phyloP scores from a whole-genome alignment of 352 stramenopile genomes.

The Phytophthora hybrid region DNA sequence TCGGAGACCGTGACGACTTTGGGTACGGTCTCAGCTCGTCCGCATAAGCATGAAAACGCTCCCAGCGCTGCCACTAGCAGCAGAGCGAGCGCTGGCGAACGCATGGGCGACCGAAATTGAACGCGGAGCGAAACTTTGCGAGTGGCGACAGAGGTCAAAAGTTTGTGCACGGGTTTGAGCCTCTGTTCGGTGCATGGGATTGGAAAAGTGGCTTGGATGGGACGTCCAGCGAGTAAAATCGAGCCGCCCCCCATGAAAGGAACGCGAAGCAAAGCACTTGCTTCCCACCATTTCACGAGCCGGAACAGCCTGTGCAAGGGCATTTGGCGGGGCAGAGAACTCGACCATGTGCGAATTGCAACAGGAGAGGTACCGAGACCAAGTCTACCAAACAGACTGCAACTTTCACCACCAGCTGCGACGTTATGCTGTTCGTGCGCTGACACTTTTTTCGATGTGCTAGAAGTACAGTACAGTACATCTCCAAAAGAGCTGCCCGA shows the following conservation, averaged over 20 bases:
- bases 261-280: not conserved
- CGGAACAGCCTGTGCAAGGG: constrained; percentile 20
- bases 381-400: constrained; percentile 16
- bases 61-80: constrained; percentile 20
- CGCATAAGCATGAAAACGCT: not conserved
- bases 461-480: too few relatives aligned
- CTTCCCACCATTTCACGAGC: constrained; percentile 12
- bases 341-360: not conserved
- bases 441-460: not conserved
- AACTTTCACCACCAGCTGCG: not conserved
- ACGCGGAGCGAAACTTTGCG: constrained; percentile 25
- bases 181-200: constrained; percentile 5
- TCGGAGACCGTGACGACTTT: constrained; percentile 9
- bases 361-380: not conserved
- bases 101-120: constrained; percentile 17
- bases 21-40: not conserved
- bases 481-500: too few relatives aligned
- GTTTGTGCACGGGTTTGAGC: not conserved
- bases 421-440: constrained; percentile 26
- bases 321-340: constrained; percentile 7
- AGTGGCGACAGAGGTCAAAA: constrained; percentile 11
- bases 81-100: constrained; percentile 19
- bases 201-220: constrained; percentile 28
- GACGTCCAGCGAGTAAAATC: constrained; percentile 31
- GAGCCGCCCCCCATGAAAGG: constrained; percentile 6